Conservation (phyloP, 2,329 filamentous ascomycete genomes). For the Trichoderma asperellum region DNA sequence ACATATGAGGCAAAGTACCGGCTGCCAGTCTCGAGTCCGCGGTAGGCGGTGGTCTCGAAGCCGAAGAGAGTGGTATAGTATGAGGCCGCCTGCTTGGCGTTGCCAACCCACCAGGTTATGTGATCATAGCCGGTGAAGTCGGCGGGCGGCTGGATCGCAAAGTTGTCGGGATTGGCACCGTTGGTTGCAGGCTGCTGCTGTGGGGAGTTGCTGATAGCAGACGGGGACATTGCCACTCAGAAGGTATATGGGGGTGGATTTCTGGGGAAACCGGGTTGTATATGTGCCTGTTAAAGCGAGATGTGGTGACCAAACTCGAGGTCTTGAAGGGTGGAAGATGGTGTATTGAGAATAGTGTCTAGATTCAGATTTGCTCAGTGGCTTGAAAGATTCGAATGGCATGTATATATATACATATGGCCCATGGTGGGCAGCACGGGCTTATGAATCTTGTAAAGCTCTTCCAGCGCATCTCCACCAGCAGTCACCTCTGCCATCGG, state of each 20-base stretch:
- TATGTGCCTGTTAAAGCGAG: neutral
- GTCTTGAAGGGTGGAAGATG: neutral
- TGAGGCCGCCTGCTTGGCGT: slow-evolving; percentile 90
- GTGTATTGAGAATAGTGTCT: slow-evolving; percentile 3
- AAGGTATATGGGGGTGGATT: slow-evolving; percentile 18
- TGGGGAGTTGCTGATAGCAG: slow-evolving; percentile 58
- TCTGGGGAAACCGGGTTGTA: neutral
- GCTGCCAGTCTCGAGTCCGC: slow-evolving; percentile 84
- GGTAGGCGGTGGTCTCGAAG: slow-evolving; percentile 81
- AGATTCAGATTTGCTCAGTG: slow-evolving; percentile 1
- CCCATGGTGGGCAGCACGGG: slow-evolving; percentile 3
- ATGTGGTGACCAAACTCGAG: neutral
- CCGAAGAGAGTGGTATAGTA: slow-evolving; percentile 90
- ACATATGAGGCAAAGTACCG: slow-evolving; percentile 83
- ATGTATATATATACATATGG: neutral
- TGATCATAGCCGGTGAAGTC: slow-evolving; percentile 88
- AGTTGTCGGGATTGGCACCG: slow-evolving; percentile 52
- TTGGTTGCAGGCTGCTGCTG: slow-evolving; percentile 49
- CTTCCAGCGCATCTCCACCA: neutral
- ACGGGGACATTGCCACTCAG: slow-evolving; percentile 57
- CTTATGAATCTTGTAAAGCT: slow-evolving; percentile 6
- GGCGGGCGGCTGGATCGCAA: slow-evolving; percentile 54
- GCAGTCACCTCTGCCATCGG: slow-evolving; percentile 22
- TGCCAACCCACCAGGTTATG: slow-evolving; percentile 94
- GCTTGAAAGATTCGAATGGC: neutral